Evolutionary conservation across 2,329 filamentous ascomycete genomes (phyloP).

Genomic region (Pseudogymnoascus sp.): DNA sequence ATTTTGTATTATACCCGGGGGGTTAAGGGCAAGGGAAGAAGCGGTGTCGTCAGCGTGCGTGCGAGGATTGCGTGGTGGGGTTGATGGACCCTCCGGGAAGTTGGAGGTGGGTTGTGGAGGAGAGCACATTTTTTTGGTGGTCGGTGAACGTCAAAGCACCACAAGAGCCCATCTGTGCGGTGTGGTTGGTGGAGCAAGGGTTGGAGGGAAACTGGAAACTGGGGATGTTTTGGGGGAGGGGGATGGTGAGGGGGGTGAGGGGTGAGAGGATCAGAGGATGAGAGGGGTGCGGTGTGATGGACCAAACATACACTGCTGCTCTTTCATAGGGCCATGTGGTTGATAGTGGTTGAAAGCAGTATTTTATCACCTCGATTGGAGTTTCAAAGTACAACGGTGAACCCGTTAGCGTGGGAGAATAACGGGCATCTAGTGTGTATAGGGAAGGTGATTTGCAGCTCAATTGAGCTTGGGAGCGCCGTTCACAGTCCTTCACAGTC

Average conservation of each 20-base stretch:
- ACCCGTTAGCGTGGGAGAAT: not conserved
- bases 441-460: not conserved
- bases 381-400: constrained; percentile 2
- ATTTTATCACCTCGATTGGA: constrained; percentile 5
- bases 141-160: constrained; percentile 6
- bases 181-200: not conserved
- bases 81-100: not conserved
- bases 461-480: constrained; percentile 3
- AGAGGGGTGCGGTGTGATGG: not conserved
- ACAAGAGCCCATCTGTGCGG: not conserved
- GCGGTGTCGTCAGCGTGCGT: constrained; percentile 8
- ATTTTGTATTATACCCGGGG: constrained; percentile 2
- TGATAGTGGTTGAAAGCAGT: not conserved
- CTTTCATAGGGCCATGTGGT: not conserved
- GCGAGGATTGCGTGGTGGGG: constrained; percentile 7
- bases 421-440: constrained; percentile 6
- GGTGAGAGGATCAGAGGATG: not conserved
- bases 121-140: constrained; percentile 5
- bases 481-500: constrained; percentile 3
- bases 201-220: not conserved
- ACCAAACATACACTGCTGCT: not conserved
- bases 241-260: not conserved
- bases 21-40: constrained; percentile 1
- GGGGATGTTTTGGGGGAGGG: not conserved
- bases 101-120: constrained; percentile 3